Conservation (phyloP, 345 rosid genomes). For the Populus alba region DNA sequence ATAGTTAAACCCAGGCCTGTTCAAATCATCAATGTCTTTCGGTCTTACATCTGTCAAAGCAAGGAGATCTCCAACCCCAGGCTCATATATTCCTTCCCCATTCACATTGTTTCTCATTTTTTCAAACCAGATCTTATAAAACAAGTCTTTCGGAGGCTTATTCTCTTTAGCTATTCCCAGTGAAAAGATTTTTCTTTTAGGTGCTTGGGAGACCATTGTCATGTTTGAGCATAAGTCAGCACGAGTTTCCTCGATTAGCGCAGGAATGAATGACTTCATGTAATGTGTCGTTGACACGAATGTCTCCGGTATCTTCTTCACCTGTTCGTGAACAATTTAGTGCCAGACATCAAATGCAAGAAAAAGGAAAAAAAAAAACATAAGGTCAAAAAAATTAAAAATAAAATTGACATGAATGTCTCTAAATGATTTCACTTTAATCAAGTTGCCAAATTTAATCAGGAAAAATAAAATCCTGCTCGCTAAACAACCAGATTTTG, state of each 20-base stretch:
- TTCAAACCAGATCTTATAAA: not conserved
- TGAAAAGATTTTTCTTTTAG: not conserved
- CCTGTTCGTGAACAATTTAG: not conserved
- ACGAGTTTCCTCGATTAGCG: not conserved
- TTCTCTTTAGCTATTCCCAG: not conserved
- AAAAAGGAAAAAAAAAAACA: too few species aligned
- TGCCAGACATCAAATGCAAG: not conserved
- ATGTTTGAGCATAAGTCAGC: not conserved
- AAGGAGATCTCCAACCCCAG: slow-evolving; percentile 39
- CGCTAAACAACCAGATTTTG: not conserved
- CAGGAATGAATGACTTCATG: not conserved
- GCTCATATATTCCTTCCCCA: slow-evolving; percentile 5
- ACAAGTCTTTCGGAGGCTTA: not conserved
- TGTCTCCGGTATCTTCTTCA: not conserved
- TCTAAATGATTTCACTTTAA: not conserved
- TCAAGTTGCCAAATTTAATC: not conserved
- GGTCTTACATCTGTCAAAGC: slow-evolving; percentile 39
- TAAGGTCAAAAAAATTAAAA: too few species aligned
- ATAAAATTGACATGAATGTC: not conserved
- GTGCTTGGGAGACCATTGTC: not conserved
- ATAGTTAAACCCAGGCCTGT: slow-evolving; percentile 26
- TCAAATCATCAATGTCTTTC: slow-evolving; percentile 27
- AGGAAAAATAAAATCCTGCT: not conserved
- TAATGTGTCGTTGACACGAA: not conserved
- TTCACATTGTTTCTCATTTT: not conserved